Conservation (phyloP, 2,329 filamentous ascomycete genomes). For the Xylariaceae sp. region DNA sequence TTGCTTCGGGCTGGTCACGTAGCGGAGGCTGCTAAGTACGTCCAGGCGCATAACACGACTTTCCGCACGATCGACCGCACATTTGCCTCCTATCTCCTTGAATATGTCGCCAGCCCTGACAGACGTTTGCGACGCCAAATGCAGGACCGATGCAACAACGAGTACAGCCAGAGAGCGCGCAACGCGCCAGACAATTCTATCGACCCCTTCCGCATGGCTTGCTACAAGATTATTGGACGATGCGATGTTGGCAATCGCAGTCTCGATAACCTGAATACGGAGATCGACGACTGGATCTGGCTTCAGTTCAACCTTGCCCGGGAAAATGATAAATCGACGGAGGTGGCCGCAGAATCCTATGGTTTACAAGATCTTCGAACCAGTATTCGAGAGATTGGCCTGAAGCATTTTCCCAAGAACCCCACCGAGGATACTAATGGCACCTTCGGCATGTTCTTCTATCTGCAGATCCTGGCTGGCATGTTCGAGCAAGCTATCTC, state of each 20-base stretch:
- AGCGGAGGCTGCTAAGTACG: slow-evolving; percentile 80
- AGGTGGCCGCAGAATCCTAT: slow-evolving; percentile 63
- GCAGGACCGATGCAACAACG: slow-evolving; percentile 82
- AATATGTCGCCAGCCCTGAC: slow-evolving; percentile 73
- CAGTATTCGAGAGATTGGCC: slow-evolving; percentile 82
- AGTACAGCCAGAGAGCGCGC: slow-evolving; percentile 80
- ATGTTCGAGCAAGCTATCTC: slow-evolving; percentile 92
- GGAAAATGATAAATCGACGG: slow-evolving; percentile 58
- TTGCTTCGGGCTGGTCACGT: slow-evolving; percentile 81
- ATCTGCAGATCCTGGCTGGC: slow-evolving; percentile 82
- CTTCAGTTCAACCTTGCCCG: slow-evolving; percentile 66
- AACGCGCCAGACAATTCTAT: slow-evolving; percentile 83
- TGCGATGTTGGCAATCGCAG: slow-evolving; percentile 63
- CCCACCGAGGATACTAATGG: slow-evolving; percentile 68
- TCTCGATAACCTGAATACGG: slow-evolving; percentile 58
- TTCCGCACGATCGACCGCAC: slow-evolving; percentile 90
- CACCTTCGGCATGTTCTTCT: slow-evolving; percentile 87
- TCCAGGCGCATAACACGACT: slow-evolving; percentile 70
- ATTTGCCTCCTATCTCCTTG: slow-evolving; percentile 82
- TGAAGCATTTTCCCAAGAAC: slow-evolving; percentile 83
- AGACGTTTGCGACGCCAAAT: slow-evolving; percentile 72
- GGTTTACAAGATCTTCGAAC: slow-evolving; percentile 66
- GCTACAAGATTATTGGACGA: slow-evolving; percentile 94
- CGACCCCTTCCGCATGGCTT: slow-evolving; percentile 93
- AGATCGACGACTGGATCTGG: slow-evolving; percentile 69